These are phyloP conservation scores for Oxalis stricta DNA, from an alignment of 441 rosid genomes.

Conservation along the genomic window DNA sequence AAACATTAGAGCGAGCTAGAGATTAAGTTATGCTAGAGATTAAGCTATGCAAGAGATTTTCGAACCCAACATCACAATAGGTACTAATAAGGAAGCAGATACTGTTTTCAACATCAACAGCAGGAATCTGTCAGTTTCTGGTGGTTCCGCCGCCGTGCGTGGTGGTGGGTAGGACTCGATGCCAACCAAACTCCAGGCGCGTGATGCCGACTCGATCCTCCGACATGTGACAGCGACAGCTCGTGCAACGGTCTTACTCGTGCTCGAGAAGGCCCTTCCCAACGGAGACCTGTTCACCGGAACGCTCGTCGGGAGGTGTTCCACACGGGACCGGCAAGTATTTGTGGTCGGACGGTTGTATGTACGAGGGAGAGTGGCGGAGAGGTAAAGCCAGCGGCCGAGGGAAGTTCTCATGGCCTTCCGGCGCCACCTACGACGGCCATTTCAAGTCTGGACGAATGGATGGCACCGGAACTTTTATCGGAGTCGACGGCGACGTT, in stretches of 20 bases:
- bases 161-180: not conserved
- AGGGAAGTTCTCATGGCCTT: conserved; percentile 43
- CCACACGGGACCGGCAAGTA: conserved; percentile 45
- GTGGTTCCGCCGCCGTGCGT: not conserved
- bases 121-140: not conserved
- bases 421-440: conserved; percentile 34
- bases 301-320: conserved; percentile 24
- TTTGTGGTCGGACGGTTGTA: conserved; percentile 42
- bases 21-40: too few species aligned
- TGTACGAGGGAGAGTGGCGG: conserved; percentile 43
- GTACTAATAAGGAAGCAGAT: too few species aligned
- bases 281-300: conserved; percentile 42
- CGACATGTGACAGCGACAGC: conserved; percentile 7
- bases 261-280: conserved; percentile 25
- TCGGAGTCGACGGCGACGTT: conserved; percentile 35
- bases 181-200: conserved; percentile 18
- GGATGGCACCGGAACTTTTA: conserved; percentile 40
- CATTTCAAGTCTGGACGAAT: conserved; percentile 34
- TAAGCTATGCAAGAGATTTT: not conserved
- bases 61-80: not conserved
- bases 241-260: not conserved
- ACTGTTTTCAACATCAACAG: too few species aligned
- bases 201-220: conserved; percentile 22
- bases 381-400: conserved; percentile 33
- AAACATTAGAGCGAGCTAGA: too few species aligned